Evolutionary conservation across 2,329 filamentous ascomycete species (phyloP).

Genomic region (Venturia carpophila): DNA sequence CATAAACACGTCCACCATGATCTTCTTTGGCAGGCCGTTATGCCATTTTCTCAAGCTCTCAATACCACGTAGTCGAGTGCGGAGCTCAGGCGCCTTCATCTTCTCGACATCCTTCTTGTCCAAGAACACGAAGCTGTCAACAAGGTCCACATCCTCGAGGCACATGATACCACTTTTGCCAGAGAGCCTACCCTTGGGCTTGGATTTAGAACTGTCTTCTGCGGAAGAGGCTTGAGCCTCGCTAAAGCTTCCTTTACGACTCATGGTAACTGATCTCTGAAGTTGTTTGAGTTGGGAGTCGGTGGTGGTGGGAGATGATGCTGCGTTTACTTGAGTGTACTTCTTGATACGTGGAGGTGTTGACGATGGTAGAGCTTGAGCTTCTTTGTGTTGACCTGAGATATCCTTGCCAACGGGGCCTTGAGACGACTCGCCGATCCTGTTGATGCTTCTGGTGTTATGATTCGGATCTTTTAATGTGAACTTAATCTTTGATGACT

Average conservation of each 20-base stretch:
- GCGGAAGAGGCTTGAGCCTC: background rate
- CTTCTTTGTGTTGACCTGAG: background rate
- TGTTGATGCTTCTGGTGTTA: background rate
- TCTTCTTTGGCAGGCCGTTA: background rate
- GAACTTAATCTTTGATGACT: background rate
- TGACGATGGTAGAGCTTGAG: background rate
- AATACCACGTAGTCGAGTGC: background rate
- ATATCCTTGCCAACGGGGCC: background rate
- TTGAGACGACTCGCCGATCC: background rate
- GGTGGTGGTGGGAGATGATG: background rate
- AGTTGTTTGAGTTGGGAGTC: slow-evolving; percentile 1
- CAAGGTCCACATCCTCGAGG: background rate
- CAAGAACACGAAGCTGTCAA: background rate
- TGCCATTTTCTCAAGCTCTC: background rate
- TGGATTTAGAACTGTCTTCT: background rate
- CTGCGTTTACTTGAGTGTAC: background rate
- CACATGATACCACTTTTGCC: background rate
- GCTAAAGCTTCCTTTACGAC: slow-evolving; percentile 7
- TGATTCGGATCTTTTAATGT: background rate
- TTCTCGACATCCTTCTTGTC: background rate
- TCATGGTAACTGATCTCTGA: background rate
- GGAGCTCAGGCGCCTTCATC: background rate
- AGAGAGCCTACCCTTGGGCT: background rate
- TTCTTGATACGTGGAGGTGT: background rate
- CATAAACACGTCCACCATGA: background rate